A percentile compares a stretch with the other conserved stretches of the same genome.
Conservation (phyloP, 2,329 filamentous ascomycete species). For the Chalara sp. region DNA sequence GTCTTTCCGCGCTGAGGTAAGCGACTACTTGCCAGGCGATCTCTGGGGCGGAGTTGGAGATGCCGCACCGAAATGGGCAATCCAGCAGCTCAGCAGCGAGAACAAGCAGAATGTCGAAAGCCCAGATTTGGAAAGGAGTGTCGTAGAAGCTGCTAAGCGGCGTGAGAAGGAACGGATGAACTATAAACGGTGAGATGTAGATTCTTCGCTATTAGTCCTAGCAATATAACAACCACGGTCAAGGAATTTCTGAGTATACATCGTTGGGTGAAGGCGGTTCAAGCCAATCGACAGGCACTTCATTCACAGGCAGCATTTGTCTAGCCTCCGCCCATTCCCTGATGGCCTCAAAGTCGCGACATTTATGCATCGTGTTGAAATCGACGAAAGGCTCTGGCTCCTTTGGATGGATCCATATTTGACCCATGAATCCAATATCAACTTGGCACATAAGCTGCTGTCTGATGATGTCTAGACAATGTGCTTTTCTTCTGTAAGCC, state of each 20-base stretch:
- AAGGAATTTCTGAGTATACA: neutral
- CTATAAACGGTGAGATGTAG: neutral
- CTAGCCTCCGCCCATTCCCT: slow-evolving; percentile 40
- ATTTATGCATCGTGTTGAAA: slow-evolving; percentile 45
- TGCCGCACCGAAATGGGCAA: slow-evolving; percentile 23
- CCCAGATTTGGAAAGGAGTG: slow-evolving; percentile 15
- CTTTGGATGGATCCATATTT: slow-evolving; percentile 42
- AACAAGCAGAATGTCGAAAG: slow-evolving; percentile 5
- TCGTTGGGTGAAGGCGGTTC: neutral
- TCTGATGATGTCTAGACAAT: slow-evolving; percentile 46
- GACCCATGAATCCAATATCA: slow-evolving; percentile 43
- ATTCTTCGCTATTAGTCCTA: neutral
- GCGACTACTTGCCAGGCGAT: slow-evolving; percentile 80
- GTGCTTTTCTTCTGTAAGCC: slow-evolving; percentile 27
- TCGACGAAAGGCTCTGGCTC: slow-evolving; percentile 36
- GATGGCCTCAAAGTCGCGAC: slow-evolving; percentile 43
- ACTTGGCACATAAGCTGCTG: slow-evolving; percentile 48
- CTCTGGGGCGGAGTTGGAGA: slow-evolving; percentile 73
- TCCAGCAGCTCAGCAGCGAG: slow-evolving; percentile 6
- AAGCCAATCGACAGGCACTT: slow-evolving; percentile 13
- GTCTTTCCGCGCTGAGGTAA: slow-evolving; percentile 72
- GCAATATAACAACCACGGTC: neutral
- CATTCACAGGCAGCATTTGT: slow-evolving; percentile 27
- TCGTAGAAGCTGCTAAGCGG: slow-evolving; percentile 20
- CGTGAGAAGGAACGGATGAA: slow-evolving; percentile 17